These are phyloP conservation scores for Filosporella fistucella DNA, from an alignment of 495 filamentous ascomycete genomes.

Conservation along the genomic window DNA sequence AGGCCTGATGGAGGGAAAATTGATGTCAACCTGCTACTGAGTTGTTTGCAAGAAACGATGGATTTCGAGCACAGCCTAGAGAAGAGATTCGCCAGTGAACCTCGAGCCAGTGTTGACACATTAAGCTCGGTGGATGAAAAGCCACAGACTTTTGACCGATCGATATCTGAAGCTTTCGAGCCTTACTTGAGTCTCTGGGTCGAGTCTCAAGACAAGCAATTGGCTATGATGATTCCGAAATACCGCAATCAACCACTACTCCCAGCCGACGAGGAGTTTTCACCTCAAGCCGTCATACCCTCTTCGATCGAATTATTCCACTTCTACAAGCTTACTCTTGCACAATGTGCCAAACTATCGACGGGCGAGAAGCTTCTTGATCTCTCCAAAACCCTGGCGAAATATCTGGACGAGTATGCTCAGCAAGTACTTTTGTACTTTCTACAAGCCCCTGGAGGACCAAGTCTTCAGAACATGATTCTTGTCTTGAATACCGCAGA, in stretches of 20 bases:
- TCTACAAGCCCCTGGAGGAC: constrained; percentile 57
- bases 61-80: constrained; percentile 96
- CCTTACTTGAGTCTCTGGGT: constrained; percentile 97
- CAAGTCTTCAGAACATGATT: constrained; percentile 71
- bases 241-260: constrained; percentile 82
- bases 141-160: constrained; percentile 76
- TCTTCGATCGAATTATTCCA: constrained; percentile 97
- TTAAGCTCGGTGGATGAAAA: constrained; percentile 77
- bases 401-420: constrained; percentile 92
- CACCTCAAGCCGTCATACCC: constrained; percentile 78
- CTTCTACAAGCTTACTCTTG: constrained; percentile 85
- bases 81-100: constrained; percentile 69
- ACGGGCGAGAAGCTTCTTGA: constrained; percentile 84
- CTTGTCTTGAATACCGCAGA: constrained; percentile 94
- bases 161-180: constrained; percentile 95
- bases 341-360: constrained; percentile 94
- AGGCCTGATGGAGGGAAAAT: constrained; percentile 72
- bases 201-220: constrained; percentile 87
- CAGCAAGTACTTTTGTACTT: constrained; percentile 85
- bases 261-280: constrained; percentile 86
- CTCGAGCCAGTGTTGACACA: constrained; percentile 81
- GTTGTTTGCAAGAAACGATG: constrained; percentile 92
- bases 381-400: constrained; percentile 77
- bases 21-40: constrained; percentile 88
- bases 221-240: constrained; percentile 80